Evolutionary conservation across 495 filamentous ascomycete species (phyloP).

Genomic region (Aspergillus baeticus): DNA sequence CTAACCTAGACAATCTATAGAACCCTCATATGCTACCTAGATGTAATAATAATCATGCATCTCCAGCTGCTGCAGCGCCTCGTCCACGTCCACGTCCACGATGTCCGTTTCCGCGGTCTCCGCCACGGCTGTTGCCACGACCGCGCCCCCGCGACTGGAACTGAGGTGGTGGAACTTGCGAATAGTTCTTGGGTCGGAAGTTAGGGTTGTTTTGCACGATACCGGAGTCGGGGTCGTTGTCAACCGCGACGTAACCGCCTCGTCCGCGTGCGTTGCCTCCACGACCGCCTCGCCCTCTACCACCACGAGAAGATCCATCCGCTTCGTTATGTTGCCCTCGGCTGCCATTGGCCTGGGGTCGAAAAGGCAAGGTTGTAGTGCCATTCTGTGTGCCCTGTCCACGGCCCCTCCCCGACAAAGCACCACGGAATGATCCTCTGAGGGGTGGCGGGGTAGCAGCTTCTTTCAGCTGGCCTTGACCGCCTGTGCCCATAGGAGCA

Average conservation of each 20-base stretch:
- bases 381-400: constrained; percentile 43
- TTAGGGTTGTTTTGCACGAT: constrained; percentile 51
- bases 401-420: constrained; percentile 45
- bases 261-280: constrained; percentile 32
- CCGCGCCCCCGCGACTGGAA: constrained; percentile 50
- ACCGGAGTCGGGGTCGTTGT: constrained; percentile 50
- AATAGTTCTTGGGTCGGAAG: constrained; percentile 62
- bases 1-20: neutral
- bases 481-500: constrained; percentile 50
- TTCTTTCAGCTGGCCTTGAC: constrained; percentile 67
- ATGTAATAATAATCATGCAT: constrained; percentile 1
- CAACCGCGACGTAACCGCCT: constrained; percentile 53
- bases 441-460: constrained; percentile 68
- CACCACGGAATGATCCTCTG: constrained; percentile 70
- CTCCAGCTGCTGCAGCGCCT: constrained; percentile 11
- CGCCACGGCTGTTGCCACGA: constrained; percentile 25
- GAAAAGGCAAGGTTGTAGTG: constrained; percentile 36
- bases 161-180: constrained; percentile 83
- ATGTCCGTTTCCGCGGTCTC: constrained; percentile 30
- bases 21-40: neutral
- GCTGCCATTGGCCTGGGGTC: constrained; percentile 32
- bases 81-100: constrained; percentile 21
- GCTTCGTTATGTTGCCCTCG: constrained; percentile 12
- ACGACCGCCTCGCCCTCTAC: constrained; percentile 27
- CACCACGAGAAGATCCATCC: constrained; percentile 24